These are phyloP conservation scores for Debaryomyces psychrophilus DNA, from an alignment of 1,139 yeast genomes.

Conservation along the genomic window DNA sequence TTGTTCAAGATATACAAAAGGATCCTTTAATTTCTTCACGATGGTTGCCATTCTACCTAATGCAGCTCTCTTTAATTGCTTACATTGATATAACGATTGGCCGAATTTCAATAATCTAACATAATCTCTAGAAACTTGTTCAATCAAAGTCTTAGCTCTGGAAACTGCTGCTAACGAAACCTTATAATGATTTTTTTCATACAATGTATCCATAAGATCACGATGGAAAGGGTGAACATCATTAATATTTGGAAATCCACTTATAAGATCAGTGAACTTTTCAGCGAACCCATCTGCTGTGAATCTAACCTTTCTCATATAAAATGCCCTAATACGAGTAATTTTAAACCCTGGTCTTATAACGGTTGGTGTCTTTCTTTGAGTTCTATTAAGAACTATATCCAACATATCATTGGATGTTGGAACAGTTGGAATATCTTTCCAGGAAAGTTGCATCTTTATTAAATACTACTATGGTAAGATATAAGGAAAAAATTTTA, in stretches of 20 bases:
- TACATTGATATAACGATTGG: constrained; percentile 96
- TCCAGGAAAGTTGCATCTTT: constrained; percentile 95
- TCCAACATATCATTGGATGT: constrained; percentile 91
- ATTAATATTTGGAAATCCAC: constrained; percentile 93
- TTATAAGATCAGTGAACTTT: constrained; percentile 80
- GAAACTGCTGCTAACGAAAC: constrained; percentile 96
- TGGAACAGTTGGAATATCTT: constrained; percentile 95
- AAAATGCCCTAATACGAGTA: constrained; percentile 95
- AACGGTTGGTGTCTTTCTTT: constrained; percentile 97
- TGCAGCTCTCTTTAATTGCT: constrained; percentile 97
- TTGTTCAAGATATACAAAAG: constrained; percentile 90
- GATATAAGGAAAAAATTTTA: not conserved
- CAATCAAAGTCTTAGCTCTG: constrained; percentile 90
- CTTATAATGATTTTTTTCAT: constrained; percentile 97
- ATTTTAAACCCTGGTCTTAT: constrained; percentile 96
- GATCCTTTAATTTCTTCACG: constrained; percentile 91
- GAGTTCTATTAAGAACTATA: constrained; percentile 94
- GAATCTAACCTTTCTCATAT: constrained; percentile 95
- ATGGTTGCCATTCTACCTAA: constrained; percentile 99
- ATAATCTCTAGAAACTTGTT: constrained; percentile 95
- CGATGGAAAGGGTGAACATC: constrained; percentile 98
- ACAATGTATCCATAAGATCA: constrained; percentile 94
- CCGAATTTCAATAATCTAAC: constrained; percentile 92
- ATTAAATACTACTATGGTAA: constrained; percentile 6
- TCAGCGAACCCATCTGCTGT: constrained; percentile 96